These are phyloP conservation scores for Melaleuca quinquenervia DNA, from an alignment of 345 rosid genomes.

Conservation along the genomic window DNA sequence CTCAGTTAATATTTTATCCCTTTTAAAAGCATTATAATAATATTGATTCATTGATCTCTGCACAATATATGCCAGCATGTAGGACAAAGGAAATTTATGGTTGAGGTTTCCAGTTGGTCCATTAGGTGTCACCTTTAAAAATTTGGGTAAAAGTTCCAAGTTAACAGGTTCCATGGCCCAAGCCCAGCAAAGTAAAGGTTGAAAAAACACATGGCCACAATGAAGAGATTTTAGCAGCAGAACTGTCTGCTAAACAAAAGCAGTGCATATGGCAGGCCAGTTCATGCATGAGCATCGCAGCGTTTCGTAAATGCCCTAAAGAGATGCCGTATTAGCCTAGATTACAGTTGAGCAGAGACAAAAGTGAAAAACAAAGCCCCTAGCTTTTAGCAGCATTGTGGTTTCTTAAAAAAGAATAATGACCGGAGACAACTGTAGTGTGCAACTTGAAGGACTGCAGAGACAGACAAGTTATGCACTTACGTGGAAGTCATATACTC, in stretches of 20 bases:
- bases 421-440: not conserved
- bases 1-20: not conserved
- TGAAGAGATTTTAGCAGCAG: not conserved
- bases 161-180: not conserved
- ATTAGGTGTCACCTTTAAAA: not conserved
- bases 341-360: not conserved
- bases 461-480: constrained; percentile 19
- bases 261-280: not conserved
- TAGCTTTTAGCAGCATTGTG: not conserved
- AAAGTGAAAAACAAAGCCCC: not conserved
- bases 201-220: not conserved
- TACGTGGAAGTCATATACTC: constrained; percentile 96
- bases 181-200: not conserved
- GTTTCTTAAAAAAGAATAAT: accelerated
- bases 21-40: not conserved
- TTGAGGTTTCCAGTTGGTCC: not conserved
- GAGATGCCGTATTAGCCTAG: not conserved
- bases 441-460: not conserved
- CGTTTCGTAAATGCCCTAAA: not conserved
- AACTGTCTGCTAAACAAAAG: not conserved
- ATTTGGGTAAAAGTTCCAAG: not conserved
- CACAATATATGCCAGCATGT: not conserved
- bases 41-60: not conserved
- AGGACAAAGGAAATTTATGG: not conserved
- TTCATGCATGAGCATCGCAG: not conserved